phyloP scores from a whole-genome alignment of 1,284 basidiomycete species.

The Golubevia pallescens region DNA sequence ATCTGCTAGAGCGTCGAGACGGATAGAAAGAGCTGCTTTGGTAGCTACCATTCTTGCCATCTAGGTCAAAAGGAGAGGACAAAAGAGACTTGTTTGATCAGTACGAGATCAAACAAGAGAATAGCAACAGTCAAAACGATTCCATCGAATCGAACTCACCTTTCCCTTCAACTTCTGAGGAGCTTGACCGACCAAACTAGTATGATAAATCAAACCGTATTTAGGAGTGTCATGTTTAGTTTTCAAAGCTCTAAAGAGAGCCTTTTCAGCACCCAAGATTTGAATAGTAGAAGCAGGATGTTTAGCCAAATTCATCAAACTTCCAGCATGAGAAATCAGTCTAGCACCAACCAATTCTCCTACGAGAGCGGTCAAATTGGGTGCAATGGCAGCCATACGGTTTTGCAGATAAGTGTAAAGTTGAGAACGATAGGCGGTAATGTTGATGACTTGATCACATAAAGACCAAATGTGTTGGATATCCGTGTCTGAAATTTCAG shows the following conservation, averaged over 20 bases:
- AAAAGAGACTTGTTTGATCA: neutral
- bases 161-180: conserved; percentile 98
- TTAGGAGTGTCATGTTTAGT: conserved; percentile 99
- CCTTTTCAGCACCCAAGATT: conserved; percentile 98
- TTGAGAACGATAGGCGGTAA: conserved; percentile 89
- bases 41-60: conserved; percentile 99
- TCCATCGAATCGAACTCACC: conserved; percentile 66
- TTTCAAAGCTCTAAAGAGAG: conserved; percentile 95
- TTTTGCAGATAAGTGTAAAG: conserved; percentile 93
- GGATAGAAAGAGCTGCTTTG: conserved; percentile 92
- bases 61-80: conserved; percentile 62
- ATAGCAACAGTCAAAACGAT: neutral
- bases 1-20: conserved; percentile 93
- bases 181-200: conserved; percentile 88
- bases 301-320: conserved; percentile 90
- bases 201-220: conserved; percentile 96
- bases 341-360: conserved; percentile 96
- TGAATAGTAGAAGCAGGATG: conserved; percentile 97
- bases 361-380: conserved; percentile 92
- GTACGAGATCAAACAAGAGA: neutral
- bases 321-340: conserved; percentile 94
- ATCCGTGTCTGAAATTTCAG: conserved; percentile 94
- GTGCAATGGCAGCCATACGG: conserved; percentile 95
- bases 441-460: conserved; percentile 95
- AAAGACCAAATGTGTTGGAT: conserved; percentile 92